Percentiles rank a stretch among this genome's conserved stretches.
Evolutionary conservation across 306 rosid genomes (phyloP).

Genomic region (Vigna unguiculata): DNA sequence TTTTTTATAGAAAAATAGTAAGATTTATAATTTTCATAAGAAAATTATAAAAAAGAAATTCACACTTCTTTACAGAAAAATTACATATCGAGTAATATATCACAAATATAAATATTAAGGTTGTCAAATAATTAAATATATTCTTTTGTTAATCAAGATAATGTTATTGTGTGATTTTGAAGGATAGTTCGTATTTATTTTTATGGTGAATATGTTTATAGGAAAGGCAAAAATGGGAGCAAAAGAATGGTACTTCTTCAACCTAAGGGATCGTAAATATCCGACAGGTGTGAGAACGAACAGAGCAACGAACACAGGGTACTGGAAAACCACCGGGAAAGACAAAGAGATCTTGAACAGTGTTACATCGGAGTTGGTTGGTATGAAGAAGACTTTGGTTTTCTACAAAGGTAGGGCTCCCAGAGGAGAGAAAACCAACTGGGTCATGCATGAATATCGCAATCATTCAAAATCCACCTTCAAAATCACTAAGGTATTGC

Average conservation of each 20-base stretch:
- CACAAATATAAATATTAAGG: too few relatives aligned
- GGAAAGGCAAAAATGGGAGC: conserved; percentile 89
- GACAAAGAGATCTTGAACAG: conserved; percentile 70
- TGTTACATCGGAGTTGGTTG: conserved; percentile 51
- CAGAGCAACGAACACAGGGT: conserved; percentile 89
- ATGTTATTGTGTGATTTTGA: too few relatives aligned
- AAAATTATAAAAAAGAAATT: too few relatives aligned
- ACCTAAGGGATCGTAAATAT: conserved; percentile 77
- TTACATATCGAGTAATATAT: too few relatives aligned
- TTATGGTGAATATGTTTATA: not conserved
- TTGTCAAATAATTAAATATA: too few relatives aligned
- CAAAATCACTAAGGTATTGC: conserved; percentile 35
- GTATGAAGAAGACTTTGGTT: conserved; percentile 94
- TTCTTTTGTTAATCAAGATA: too few relatives aligned
- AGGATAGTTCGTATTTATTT: too few relatives aligned
- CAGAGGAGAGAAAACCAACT: conserved; percentile 82
- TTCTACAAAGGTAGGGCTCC: conserved; percentile 95
- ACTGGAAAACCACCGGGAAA: conserved; percentile 97
- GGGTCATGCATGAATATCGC: conserved; percentile 97
- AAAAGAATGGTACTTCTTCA: conserved; percentile 97
- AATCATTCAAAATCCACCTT: conserved; percentile 36
- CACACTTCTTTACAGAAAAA: too few relatives aligned
- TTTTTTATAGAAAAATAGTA: too few relatives aligned
- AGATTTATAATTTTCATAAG: too few relatives aligned
- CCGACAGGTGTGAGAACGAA: conserved; percentile 91